phyloP scores from a whole-genome alignment of 805 yeast species.

The Peterozyma toletana region DNA sequence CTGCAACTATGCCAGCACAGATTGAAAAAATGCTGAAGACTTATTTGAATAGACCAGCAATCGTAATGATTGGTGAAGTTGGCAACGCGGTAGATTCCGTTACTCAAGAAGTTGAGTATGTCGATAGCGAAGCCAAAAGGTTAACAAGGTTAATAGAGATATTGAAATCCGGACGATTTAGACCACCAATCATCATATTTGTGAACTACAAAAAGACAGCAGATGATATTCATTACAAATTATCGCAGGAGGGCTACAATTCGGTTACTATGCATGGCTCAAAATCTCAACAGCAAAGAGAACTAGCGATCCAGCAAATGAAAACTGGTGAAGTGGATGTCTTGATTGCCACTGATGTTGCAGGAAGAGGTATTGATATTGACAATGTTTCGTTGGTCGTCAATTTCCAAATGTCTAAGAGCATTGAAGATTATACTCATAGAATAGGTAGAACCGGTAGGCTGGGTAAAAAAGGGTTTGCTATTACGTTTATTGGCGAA shows the following conservation, averaged over 20 bases:
- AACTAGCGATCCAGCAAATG: conserved; percentile 59
- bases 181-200: conserved; percentile 69
- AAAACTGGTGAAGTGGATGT: conserved; percentile 49
- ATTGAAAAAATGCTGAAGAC: conserved; percentile 61
- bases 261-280: conserved; percentile 79
- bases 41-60: conserved; percentile 56
- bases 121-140: conserved; percentile 35
- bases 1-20: conserved; percentile 83
- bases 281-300: conserved; percentile 79
- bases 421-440: conserved; percentile 81
- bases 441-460: conserved; percentile 96
- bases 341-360: conserved; percentile 89
- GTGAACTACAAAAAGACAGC: conserved; percentile 72
- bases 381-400: conserved; percentile 78
- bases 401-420: conserved; percentile 76
- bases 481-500: conserved; percentile 64
- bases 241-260: conserved; percentile 36
- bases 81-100: conserved; percentile 64
- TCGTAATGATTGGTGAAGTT: conserved; percentile 59
- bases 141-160: conserved; percentile 34
- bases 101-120: conserved; percentile 57
- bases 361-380: conserved; percentile 95
- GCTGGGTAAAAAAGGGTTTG: conserved; percentile 77
- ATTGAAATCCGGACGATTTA: conserved; percentile 21
- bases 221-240: conserved; percentile 51